Base-by-base conservation (phyloP, 2,329 filamentous ascomycete genomes). In the Apiospora saccharicola region DNA sequence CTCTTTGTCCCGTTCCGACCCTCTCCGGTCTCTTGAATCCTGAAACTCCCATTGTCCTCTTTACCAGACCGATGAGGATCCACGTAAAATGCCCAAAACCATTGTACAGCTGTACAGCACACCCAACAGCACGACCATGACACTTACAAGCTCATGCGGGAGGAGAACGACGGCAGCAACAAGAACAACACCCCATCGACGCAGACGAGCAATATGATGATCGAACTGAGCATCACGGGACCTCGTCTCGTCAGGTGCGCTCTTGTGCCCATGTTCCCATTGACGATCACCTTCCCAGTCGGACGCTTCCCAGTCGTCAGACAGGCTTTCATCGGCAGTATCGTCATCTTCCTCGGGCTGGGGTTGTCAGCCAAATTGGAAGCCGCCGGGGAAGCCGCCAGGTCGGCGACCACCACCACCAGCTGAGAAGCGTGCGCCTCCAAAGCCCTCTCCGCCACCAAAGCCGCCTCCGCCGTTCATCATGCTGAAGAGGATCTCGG, bases 401-500 rank as follows among this genome's bases (percentile, higher is more conserved):
- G 78, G 75, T 53, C 81, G 79, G 68, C 80, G 76, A 47, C 86
- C 85, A 47, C 87, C 85, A 47, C 86, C 85, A 47, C 87, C 85
- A 7, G 83, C 82, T 26, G 83, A 84, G 81, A 88, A 87, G 24
- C 89, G 89, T 67, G 88, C 88, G 24, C 87, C 86, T 10, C 81
- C 86, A 86, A 44, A 44, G 68, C 83, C 84, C 47, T 88, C 86
- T 44, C 86, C 87, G 53, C 87, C 87, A 49, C 88, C 87, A 68
- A 89, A 89, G 61, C 86, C 86, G 34, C 86, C 89, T 74, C 90
- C 89, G 76, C 88, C 87, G 72, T 92, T 92, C 91, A 95, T 94
- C 92, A 95, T 94, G 83, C 92, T 94, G 85, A 94, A 94, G 37
- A 95, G 85, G 75, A 95, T 91, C 81, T 94, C 92, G 26, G 92